These are phyloP conservation scores for Metschnikowia baotianmanensis DNA, from an alignment of 805 yeast genomes.

Conservation along the genomic window DNA sequence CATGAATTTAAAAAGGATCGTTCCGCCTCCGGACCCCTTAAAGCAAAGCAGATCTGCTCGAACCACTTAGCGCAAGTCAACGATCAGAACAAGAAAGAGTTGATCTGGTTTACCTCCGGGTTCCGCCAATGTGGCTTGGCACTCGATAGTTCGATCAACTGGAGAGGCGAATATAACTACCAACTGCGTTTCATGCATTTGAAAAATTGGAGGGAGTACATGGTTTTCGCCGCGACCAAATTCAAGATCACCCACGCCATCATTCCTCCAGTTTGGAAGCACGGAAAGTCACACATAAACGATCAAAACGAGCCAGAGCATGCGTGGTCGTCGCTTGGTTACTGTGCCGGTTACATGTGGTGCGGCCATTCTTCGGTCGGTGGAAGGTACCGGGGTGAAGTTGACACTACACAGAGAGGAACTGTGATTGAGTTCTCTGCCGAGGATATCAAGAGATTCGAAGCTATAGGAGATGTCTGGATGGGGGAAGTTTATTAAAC, in stretches of 20 bases:
- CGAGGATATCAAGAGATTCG: slow-evolving; percentile 29
- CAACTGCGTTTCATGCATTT: slow-evolving; percentile 25
- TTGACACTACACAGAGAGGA: slow-evolving; percentile 42
- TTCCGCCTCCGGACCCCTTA: slow-evolving; percentile 22
- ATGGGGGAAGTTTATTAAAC: too few species aligned
- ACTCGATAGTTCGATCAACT: slow-evolving; percentile 26
- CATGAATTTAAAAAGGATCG: slow-evolving; percentile 22
- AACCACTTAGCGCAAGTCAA: slow-evolving; percentile 62
- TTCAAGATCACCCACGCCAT: slow-evolving; percentile 46
- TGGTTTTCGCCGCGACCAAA: slow-evolving; percentile 27
- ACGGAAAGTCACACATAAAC: too few species aligned
- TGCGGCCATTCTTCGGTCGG: slow-evolving; percentile 61
- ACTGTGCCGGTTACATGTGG: slow-evolving; percentile 58
- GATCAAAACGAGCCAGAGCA: slow-evolving; percentile 14
- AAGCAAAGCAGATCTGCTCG: slow-evolving; percentile 49
- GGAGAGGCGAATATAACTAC: slow-evolving; percentile 26
- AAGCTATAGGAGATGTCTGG: slow-evolving; percentile 38
- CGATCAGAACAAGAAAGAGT: slow-evolving; percentile 46
- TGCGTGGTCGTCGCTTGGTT: slow-evolving; percentile 21
- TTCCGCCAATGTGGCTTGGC: slow-evolving; percentile 50
- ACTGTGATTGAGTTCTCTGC: slow-evolving; percentile 40
- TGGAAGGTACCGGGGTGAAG: slow-evolving; percentile 31
- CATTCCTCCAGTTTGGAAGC: too few species aligned
- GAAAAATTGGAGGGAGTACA: slow-evolving; percentile 24
- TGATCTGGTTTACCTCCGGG: slow-evolving; percentile 73